These are phyloP conservation scores for Zasmidium cellare DNA, from an alignment of 2,329 filamentous ascomycete genomes.

Conservation along the genomic window DNA sequence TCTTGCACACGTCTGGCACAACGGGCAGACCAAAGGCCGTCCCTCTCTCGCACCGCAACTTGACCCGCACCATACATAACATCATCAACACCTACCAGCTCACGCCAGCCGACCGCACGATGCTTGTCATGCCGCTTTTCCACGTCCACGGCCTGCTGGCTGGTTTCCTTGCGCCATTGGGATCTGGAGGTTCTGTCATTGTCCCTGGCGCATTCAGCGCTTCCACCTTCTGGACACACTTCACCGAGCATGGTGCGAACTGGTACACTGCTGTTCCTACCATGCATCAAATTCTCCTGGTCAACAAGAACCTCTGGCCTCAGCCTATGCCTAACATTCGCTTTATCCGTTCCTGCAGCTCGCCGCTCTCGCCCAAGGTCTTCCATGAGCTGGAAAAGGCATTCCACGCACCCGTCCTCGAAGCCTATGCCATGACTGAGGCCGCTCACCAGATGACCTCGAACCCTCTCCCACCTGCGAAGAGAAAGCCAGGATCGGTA, in stretches of 20 bases:
- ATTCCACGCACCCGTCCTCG: constrained; percentile 77
- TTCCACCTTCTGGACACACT: constrained; percentile 78
- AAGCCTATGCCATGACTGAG: constrained; percentile 93
- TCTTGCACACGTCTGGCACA: constrained; percentile 81
- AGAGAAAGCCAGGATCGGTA: constrained; percentile 78
- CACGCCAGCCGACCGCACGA: constrained; percentile 69
- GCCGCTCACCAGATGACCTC: constrained; percentile 84
- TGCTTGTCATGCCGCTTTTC: constrained; percentile 89
- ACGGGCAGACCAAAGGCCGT: constrained; percentile 85
- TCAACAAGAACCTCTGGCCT: constrained; percentile 61
- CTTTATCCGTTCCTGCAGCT: constrained; percentile 86
- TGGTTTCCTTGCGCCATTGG: constrained; percentile 74
- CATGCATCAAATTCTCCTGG: constrained; percentile 85
- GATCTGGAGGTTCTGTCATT: constrained; percentile 74
- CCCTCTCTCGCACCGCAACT: constrained; percentile 76
- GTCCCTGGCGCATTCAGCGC: constrained; percentile 80
- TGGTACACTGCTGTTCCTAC: constrained; percentile 95
- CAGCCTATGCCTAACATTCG: constrained; percentile 70
- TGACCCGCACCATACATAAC: constrained; percentile 81
- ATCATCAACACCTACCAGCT: constrained; percentile 77
- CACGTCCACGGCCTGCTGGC: constrained; percentile 88
- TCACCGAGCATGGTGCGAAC: constrained; percentile 71
- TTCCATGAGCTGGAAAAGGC: constrained; percentile 76
- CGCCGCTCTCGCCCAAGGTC: constrained; percentile 76
- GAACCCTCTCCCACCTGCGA: constrained; percentile 60